Base-by-base conservation (phyloP, 495 filamentous ascomycete genomes). In the Hypoxylon intermedium region DNA sequence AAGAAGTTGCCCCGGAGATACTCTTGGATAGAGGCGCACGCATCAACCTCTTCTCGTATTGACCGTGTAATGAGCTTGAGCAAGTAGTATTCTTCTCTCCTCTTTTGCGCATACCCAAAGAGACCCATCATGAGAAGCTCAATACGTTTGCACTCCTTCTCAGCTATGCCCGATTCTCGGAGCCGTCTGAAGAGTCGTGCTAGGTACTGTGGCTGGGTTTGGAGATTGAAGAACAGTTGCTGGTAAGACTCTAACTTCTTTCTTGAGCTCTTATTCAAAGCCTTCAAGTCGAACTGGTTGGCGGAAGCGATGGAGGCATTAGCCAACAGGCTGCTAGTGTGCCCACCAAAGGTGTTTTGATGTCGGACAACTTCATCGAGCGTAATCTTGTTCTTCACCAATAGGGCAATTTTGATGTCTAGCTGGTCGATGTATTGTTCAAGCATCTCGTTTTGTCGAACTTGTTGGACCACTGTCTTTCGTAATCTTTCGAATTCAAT, bases 341-440 rank as follows among this genome's bases (percentile, higher is more conserved):
- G 89, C 1, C 94, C 95, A 49, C 94, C 95, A 67, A 95, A 97
- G 70, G 94, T 94, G 75, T 89, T 93, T 72, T 98, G 95, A 70
- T 98, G 95, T 68, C 89, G 93, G 40, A 98, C 89, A 38, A 99
- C 93, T 79, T 99, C 94, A 70, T 99, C 94, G 1, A 98, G 82
- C 0, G 95, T 98, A 69, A 99, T 99, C 76, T 98, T 99, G 77
- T 98, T 98, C 79, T 98, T 97, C 58, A 98, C 95, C 12, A 99
- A 83, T 4, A 99, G 84, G 9, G 93, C 94, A 68, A 99, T 99
- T 76, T 99, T 99, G 80, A 97, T 96, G 68, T 98, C 95, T 36
- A 99, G 82, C 67, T 98, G 93, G 65, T 95, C 92, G 67, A 99
- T 96, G 67, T 98, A 98, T 67, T 96, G 90, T 75, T 99, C 95